Percentiles rank a stretch among this genome's conserved stretches.
phyloP scores from a whole-genome alignment of 2,329 filamentous ascomycete species.

The Cercospora nicotianae region DNA sequence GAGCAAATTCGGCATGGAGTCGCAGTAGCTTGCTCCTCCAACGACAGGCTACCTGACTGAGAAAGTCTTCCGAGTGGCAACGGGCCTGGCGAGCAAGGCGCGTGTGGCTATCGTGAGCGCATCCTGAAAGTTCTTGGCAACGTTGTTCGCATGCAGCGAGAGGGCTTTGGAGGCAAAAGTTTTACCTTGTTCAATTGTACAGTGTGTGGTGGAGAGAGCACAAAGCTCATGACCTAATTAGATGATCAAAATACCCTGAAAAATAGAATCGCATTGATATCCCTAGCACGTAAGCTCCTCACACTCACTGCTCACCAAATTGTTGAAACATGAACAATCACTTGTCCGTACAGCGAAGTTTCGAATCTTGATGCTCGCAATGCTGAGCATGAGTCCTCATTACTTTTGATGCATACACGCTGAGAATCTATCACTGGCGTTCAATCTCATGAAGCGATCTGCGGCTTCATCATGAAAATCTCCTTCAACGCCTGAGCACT shows the following conservation, averaged over 20 bases:
- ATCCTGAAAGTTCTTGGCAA: not conserved
- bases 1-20: constrained; percentile 29
- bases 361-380: too few relatives aligned
- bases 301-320: too few relatives aligned
- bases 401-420: not conserved
- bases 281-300: too few relatives aligned
- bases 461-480: constrained; percentile 69
- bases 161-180: not conserved
- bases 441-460: constrained; percentile 22
- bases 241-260: constrained; percentile 3
- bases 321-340: too few relatives aligned
- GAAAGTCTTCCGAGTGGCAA: constrained; percentile 2
- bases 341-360: too few relatives aligned
- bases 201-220: not conserved
- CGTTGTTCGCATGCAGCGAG: not conserved
- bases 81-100: not conserved
- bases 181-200: not conserved
- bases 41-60: constrained; percentile 13
- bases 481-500: constrained; percentile 83
- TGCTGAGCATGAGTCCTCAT: too few relatives aligned
- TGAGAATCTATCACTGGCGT: not conserved
- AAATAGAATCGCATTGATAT: not conserved
- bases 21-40: constrained; percentile 16
- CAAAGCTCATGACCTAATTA: constrained; percentile 4
- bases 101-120: constrained; percentile 2